Conservation (phyloP, 2,329 filamentous ascomycete genomes). For the Aotearoamyces nothofagi region DNA sequence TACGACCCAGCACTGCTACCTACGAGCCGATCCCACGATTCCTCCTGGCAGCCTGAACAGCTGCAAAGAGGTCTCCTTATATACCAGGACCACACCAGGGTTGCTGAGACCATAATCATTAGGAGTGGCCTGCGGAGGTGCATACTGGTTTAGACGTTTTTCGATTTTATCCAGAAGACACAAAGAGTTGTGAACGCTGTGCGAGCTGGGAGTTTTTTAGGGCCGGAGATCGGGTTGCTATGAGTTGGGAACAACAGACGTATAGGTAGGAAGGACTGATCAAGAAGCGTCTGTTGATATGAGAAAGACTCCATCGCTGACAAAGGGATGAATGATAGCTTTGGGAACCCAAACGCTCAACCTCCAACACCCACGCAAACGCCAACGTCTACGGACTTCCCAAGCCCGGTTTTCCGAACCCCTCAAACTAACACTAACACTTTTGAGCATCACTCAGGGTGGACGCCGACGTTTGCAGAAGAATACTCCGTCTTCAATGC, state of each 20-base stretch:
- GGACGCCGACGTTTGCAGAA: constrained; percentile 48
- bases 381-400: constrained; percentile 35
- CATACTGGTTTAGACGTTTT: no score
- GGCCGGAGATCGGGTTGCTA: constrained; percentile 30
- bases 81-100: no score
- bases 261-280: constrained; percentile 28
- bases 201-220: no score
- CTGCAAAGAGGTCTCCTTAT: no score
- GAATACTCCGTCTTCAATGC: constrained; percentile 51
- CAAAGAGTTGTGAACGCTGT: no score
- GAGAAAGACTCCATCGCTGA: neutral
- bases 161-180: no score
- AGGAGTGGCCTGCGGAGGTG: no score
- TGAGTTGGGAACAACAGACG: constrained; percentile 43
- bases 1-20: no score
- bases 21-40: no score
- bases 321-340: constrained; percentile 25
- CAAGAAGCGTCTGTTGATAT: neutral
- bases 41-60: no score
- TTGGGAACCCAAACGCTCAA: constrained; percentile 47
- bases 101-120: no score
- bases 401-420: constrained; percentile 41
- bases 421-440: constrained; percentile 31
- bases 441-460: constrained; percentile 33
- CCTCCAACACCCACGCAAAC: constrained; percentile 43